These are phyloP conservation scores for Monsonia emarginata DNA, from an alignment of 441 rosid genomes.

Conservation along the genomic window DNA sequence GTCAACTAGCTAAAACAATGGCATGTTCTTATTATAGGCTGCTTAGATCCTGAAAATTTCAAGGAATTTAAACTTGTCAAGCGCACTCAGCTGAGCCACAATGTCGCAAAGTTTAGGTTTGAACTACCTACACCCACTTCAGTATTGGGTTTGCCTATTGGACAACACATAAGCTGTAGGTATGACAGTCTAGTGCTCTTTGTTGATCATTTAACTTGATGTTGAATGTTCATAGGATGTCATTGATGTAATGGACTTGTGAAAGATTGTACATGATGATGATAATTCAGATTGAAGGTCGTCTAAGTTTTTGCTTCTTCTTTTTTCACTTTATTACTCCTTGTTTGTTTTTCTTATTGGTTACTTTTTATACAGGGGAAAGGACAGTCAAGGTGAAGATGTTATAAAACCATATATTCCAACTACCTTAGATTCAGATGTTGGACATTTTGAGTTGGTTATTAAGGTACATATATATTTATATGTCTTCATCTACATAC, in stretches of 20 bases:
- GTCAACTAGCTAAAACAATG: not conserved
- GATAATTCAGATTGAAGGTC: not conserved
- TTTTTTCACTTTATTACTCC: not conserved
- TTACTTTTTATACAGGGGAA: slow-evolving; percentile 20
- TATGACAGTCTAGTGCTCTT: slow-evolving; percentile 14
- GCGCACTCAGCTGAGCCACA: slow-evolving; percentile 33
- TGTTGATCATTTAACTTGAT: too few relatives aligned
- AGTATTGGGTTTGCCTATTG: slow-evolving; percentile 40
- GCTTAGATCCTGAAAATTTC: slow-evolving; percentile 39
- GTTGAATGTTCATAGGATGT: not conserved
- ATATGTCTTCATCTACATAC: not conserved
- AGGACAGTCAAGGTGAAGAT: slow-evolving; percentile 23
- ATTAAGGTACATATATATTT: slow-evolving; percentile 22
- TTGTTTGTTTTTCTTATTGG: not conserved
- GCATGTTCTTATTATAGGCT: slow-evolving; percentile 21
- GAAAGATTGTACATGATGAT: too few relatives aligned
- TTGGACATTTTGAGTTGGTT: slow-evolving; percentile 30
- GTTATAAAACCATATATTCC: slow-evolving; percentile 26
- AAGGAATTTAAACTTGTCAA: slow-evolving; percentile 37
- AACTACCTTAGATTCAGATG: slow-evolving; percentile 30
- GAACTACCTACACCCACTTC: slow-evolving; percentile 39
- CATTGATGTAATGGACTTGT: not conserved
- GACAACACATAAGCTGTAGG: slow-evolving; percentile 47
- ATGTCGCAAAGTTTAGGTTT: slow-evolving; percentile 38
- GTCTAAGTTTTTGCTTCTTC: not conserved